These are phyloP conservation scores for Eimeria zaria DNA, from an alignment of 169 alveolate species.

Conservation along the genomic window DNA sequence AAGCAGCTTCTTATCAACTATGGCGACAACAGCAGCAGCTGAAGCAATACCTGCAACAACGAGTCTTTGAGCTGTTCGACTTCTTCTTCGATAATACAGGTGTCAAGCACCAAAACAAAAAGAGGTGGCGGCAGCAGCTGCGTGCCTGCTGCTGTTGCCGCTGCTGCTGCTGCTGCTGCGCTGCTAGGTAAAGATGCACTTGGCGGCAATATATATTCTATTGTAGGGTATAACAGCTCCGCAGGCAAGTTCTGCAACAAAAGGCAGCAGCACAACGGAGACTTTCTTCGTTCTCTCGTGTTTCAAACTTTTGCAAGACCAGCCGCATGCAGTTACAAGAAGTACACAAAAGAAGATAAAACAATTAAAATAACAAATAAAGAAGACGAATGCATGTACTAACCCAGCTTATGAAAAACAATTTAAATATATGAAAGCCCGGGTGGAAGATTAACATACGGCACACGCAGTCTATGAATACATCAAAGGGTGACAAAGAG, in stretches of 20 bases:
- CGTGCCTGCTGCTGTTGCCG: constrained; percentile 32
- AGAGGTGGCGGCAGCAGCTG: constrained; percentile 94
- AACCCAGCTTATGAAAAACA: background rate
- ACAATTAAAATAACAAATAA: background rate
- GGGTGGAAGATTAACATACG: background rate
- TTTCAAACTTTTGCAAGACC: background rate
- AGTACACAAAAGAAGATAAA: background rate
- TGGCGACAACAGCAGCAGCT: background rate
- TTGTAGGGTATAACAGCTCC: constrained; percentile 98
- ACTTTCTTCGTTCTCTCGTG: background rate
- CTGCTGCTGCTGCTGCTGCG: constrained; percentile 72
- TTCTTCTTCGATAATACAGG: constrained; percentile 97
- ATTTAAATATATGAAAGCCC: background rate
- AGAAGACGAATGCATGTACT: background rate
- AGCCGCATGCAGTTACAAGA: background rate
- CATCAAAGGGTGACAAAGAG: background rate
- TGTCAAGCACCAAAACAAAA: constrained; percentile 98
- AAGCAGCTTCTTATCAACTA: background rate
- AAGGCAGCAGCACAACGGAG: background rate
- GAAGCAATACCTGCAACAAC: constrained; percentile 94
- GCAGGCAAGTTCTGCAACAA: constrained; percentile 97
- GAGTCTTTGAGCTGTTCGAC: constrained; percentile 98
- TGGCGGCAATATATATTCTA: constrained; percentile 98
- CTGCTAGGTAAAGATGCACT: constrained; percentile 31
- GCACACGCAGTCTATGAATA: background rate